These are phyloP conservation scores for Fraxinus angustifolia DNA, from an alignment of 305 asterid species.

Conservation along the genomic window DNA sequence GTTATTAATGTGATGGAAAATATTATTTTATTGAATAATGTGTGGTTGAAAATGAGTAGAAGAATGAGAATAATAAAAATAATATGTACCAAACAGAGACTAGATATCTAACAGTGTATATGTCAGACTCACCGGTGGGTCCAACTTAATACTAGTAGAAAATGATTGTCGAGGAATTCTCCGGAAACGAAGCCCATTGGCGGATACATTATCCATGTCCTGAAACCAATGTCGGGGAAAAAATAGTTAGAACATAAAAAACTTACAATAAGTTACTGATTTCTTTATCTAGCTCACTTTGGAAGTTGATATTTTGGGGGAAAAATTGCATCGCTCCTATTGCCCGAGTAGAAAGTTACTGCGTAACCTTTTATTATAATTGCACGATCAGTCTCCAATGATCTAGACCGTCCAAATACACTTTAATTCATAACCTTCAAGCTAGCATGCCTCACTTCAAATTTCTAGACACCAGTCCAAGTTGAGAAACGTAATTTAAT, in stretches of 20 bases:
- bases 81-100: no score
- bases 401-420: background rate
- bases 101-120: background rate
- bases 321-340: background rate
- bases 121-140: conserved; percentile 68
- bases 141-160: conserved; percentile 67
- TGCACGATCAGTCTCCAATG: background rate
- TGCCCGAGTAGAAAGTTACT: background rate
- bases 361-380: background rate
- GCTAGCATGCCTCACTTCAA: background rate
- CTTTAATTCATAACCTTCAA: background rate
- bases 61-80: no score
- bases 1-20: no score
- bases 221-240: conserved; percentile 20
- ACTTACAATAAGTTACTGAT: background rate
- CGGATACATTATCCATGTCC: conserved; percentile 61
- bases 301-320: background rate
- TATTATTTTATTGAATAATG: no score
- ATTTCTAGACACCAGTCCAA: background rate
- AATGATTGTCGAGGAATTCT: conserved; percentile 66
- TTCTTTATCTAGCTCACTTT: conserved; percentile 5
- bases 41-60: no score
- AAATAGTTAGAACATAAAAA: background rate
- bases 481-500: background rate
- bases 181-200: conserved; percentile 69